Conservation (phyloP, 1,139 yeast species). For the Diutina sp. region DNA sequence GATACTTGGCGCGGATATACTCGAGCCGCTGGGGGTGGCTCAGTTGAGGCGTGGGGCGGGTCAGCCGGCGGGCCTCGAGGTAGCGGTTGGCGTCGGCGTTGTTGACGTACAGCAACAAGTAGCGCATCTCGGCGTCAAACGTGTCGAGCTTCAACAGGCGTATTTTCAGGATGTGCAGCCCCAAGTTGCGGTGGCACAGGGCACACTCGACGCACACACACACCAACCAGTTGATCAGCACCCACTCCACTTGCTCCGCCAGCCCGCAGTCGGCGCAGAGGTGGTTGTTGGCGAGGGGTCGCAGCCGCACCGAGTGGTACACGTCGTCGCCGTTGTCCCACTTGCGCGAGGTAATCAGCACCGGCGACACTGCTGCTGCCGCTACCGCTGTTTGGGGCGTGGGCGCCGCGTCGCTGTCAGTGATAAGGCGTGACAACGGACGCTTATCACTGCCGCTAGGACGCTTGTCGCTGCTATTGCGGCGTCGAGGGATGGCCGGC, state of each 20-base stretch:
- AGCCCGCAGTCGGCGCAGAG: conserved; percentile 74
- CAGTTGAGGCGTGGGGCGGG: conserved; percentile 20
- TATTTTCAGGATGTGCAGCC: conserved; percentile 38
- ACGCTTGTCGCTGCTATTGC: background rate
- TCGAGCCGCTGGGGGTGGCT: conserved; percentile 17
- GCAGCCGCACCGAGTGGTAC: background rate
- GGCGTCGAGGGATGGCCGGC: background rate
- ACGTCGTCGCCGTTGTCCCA: background rate
- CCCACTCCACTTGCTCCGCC: conserved; percentile 67
- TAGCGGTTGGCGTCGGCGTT: conserved; percentile 24
- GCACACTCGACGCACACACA: conserved; percentile 79
- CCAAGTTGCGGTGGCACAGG: conserved; percentile 39
- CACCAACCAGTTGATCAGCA: conserved; percentile 62
- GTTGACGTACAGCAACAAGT: conserved; percentile 28
- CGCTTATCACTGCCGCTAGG: background rate
- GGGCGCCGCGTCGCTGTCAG: background rate
- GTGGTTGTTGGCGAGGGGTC: conserved; percentile 36
- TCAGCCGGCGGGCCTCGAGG: conserved; percentile 21
- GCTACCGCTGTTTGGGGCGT: background rate
- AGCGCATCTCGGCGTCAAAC: conserved; percentile 27
- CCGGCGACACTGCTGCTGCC: background rate
- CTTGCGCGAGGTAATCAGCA: background rate
- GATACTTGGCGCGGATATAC: conserved; percentile 42
- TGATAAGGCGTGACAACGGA: background rate
- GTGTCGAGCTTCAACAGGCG: conserved; percentile 38